These are phyloP conservation scores for Crucibulum laeve DNA, from an alignment of 768 basidiomycete species.

Conservation along the genomic window DNA sequence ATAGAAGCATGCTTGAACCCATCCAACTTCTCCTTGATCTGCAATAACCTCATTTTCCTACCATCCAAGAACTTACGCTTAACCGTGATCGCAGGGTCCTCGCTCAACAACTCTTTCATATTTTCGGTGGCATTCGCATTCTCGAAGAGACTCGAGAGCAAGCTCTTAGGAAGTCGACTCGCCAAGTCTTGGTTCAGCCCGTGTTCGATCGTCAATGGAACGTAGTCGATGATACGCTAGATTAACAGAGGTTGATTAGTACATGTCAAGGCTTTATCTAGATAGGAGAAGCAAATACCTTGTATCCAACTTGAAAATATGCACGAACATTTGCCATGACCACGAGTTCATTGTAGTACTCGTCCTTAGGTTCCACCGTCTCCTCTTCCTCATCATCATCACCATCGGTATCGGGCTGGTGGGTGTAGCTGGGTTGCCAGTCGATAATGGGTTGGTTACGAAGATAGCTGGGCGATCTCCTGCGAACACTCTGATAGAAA, in stretches of 20 bases:
- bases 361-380: neutral
- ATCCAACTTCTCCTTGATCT: constrained; percentile 28
- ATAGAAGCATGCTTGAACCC: constrained; percentile 14
- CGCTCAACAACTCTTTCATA: constrained; percentile 27
- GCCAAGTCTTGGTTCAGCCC: constrained; percentile 36
- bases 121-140: constrained; percentile 14
- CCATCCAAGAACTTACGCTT: constrained; percentile 24
- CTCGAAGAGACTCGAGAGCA: constrained; percentile 23
- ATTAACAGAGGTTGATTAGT: neutral
- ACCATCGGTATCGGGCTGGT: neutral
- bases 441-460: neutral
- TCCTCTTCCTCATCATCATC: neutral
- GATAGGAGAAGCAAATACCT: constrained; percentile 39
- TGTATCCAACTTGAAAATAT: constrained; percentile 52
- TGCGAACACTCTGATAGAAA: constrained; percentile 1
- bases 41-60: constrained; percentile 18
- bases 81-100: constrained; percentile 31
- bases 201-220: constrained; percentile 47
- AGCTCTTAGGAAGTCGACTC: constrained; percentile 19
- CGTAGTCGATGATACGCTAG: constrained; percentile 51
- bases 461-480: neutral
- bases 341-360: constrained; percentile 33
- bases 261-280: too few species aligned
- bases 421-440: too few species aligned
- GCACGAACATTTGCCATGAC: constrained; percentile 56